Percentiles rank a stretch among this genome's conserved stretches.
Evolutionary conservation across 2,329 filamentous ascomycete genomes (phyloP).

Genomic region (Neopestalotiopsis sp.): DNA sequence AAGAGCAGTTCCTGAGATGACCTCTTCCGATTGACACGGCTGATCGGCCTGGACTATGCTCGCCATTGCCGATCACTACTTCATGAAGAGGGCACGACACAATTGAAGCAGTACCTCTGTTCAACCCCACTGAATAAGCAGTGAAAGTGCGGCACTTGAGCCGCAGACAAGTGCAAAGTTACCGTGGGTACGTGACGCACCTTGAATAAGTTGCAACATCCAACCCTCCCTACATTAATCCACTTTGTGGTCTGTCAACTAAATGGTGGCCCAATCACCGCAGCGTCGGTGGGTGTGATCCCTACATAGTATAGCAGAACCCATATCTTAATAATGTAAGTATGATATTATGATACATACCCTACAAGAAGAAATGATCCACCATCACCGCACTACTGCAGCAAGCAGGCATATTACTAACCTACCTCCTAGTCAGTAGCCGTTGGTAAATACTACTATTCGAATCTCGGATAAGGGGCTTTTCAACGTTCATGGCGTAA

Average conservation of each 20-base stretch:
- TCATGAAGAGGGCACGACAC: neutral
- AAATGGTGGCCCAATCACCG: neutral
- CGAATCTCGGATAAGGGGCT: neutral
- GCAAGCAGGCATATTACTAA: neutral
- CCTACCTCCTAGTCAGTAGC: neutral
- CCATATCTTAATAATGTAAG: neutral
- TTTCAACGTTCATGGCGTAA: neutral
- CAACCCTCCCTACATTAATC: neutral
- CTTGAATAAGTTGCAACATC: neutral
- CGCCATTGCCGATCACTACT: neutral
- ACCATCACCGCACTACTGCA: neutral
- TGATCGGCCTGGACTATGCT: neutral
- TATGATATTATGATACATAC: neutral
- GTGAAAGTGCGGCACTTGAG: neutral
- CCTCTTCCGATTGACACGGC: neutral
- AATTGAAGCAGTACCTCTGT: conserved; percentile 3
- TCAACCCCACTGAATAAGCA: conserved; percentile 6
- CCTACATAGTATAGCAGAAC: neutral
- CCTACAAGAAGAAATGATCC: neutral
- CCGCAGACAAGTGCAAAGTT: neutral
- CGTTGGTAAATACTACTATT: neutral
- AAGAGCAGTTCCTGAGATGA: neutral
- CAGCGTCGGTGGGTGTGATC: neutral
- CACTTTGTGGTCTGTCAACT: neutral
- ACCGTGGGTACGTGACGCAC: neutral